These are phyloP conservation scores for Didymella exigua DNA, from an alignment of 2,329 filamentous ascomycete genomes.

Conservation along the genomic window DNA sequence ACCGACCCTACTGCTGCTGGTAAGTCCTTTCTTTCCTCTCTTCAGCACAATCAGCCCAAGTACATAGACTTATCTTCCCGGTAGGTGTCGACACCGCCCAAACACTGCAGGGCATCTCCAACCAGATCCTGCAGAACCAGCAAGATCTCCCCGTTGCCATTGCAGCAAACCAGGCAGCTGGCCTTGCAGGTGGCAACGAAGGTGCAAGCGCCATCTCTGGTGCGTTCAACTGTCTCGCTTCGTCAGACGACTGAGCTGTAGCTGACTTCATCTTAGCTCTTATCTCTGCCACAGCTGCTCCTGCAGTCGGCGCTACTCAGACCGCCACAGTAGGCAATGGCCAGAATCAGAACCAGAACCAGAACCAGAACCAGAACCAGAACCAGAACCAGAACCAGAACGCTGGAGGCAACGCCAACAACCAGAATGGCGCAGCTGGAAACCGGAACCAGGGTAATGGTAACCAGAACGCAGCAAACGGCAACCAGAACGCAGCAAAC, in stretches of 20 bases:
- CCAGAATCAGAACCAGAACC: conserved; percentile 14
- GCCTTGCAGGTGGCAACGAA: conserved; percentile 44
- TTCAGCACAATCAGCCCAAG: conserved; percentile 13
- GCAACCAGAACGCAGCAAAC: conserved; percentile 16
- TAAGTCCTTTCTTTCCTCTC: conserved; percentile 24
- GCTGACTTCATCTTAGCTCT: conserved; percentile 25
- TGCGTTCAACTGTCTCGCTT: conserved; percentile 23
- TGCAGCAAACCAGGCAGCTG: conserved; percentile 54
- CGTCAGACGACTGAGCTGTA: neutral
- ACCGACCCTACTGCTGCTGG: conserved; percentile 31
- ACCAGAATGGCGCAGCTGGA: too few species aligned
- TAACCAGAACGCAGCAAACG: conserved; percentile 3
- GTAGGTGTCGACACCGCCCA: conserved; percentile 55
- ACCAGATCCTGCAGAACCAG: conserved; percentile 59
- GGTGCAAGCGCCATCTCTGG: conserved; percentile 51
- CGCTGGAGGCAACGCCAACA: conserved; percentile 3
- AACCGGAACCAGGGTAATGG: neutral
- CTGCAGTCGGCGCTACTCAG: conserved; percentile 5
- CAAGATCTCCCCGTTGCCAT: conserved; percentile 57
- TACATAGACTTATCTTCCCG: conserved; percentile 28
- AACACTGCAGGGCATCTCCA: conserved; percentile 53
- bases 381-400: conserved; percentile 11
- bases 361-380: conserved; percentile 13
- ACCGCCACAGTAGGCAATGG: neutral
- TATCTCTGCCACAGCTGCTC: conserved; percentile 17